A percentile compares a stretch with the other conserved stretches of the same genome.
phyloP scores from a whole-genome alignment of 129 eudicot species.

The Pittosporum tobira region DNA sequence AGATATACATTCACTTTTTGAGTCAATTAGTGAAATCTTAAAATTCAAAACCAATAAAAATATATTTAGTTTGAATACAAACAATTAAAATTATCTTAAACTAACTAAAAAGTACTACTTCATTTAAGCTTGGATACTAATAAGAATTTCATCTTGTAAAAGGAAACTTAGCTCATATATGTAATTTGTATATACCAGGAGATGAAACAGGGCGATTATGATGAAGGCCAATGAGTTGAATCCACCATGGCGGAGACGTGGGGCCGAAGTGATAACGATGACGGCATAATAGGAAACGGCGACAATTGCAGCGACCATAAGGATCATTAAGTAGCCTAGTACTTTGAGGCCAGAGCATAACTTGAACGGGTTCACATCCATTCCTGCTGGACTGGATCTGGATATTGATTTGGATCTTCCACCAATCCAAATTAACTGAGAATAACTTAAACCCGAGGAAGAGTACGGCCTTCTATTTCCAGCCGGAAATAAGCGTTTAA shows the following conservation, averaged over 20 bases:
- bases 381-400: constrained; percentile 8
- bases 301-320: constrained; percentile 48
- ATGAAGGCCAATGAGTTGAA: constrained; percentile 23
- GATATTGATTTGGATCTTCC: background rate
- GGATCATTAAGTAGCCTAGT: constrained; percentile 71
- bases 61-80: background rate
- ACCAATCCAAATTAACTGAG: background rate
- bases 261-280: constrained; percentile 54
- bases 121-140: too few relatives aligned
- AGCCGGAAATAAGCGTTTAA: constrained; percentile 53
- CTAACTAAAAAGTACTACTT: too few relatives aligned
- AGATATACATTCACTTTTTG: too few relatives aligned
- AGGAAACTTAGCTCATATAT: background rate
- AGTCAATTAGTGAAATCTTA: too few relatives aligned
- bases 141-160: too few relatives aligned
- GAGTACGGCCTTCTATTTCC: constrained; percentile 19
- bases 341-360: constrained; percentile 64
- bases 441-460: constrained; percentile 5
- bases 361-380: constrained; percentile 64
- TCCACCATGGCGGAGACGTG: constrained; percentile 45
- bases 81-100: too few relatives aligned
- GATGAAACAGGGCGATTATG: constrained; percentile 41
- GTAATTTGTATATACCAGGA: constrained; percentile 32
- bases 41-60: background rate
- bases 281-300: constrained; percentile 63